Percentiles rank a stretch among this genome's conserved stretches.
These are phyloP conservation scores for Diaporthe sp. DNA, from an alignment of 2,329 filamentous ascomycete species.

Conservation along the genomic window DNA sequence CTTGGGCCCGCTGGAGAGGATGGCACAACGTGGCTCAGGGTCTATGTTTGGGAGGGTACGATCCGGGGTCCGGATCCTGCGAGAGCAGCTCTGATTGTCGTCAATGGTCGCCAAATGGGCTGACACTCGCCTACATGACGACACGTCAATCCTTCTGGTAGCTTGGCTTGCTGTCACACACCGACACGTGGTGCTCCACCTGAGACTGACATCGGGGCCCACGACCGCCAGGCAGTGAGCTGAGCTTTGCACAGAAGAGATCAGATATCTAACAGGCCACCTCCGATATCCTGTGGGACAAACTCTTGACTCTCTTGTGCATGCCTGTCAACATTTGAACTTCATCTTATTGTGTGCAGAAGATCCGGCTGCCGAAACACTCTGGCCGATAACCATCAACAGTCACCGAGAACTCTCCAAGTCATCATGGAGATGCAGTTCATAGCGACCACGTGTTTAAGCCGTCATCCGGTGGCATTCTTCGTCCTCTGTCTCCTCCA, in stretches of 20 bases:
- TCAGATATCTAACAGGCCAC: not conserved
- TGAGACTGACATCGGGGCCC: not conserved
- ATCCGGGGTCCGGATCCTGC: slow-evolving; percentile 5
- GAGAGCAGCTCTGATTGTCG: not conserved
- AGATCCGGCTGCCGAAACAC: not conserved
- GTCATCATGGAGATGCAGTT: not conserved
- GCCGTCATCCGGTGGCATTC: not conserved
- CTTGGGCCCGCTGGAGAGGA: not conserved
- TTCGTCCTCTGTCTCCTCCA: not conserved
- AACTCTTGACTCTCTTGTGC: not conserved
- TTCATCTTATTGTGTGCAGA: no score
- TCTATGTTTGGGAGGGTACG: slow-evolving; percentile 10
- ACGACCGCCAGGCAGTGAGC: slow-evolving; percentile 15
- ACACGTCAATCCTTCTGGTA: slow-evolving; percentile 25
- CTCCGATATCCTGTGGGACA: not conserved
- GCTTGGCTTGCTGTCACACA: slow-evolving; percentile 18
- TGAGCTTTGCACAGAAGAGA: not conserved
- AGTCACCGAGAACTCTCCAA: not conserved
- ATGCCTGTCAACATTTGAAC: not conserved
- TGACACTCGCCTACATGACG: not conserved
- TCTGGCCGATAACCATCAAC: not conserved
- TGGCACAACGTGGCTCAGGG: not conserved
- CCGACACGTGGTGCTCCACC: slow-evolving; percentile 22
- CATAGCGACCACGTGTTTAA: not conserved
- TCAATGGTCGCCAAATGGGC: not conserved